Evolutionary conservation across 2,329 filamentous ascomycete genomes (phyloP), one percentile per base, ranked within the genome.

Genomic region (Drechmeria coniospora): DNA sequence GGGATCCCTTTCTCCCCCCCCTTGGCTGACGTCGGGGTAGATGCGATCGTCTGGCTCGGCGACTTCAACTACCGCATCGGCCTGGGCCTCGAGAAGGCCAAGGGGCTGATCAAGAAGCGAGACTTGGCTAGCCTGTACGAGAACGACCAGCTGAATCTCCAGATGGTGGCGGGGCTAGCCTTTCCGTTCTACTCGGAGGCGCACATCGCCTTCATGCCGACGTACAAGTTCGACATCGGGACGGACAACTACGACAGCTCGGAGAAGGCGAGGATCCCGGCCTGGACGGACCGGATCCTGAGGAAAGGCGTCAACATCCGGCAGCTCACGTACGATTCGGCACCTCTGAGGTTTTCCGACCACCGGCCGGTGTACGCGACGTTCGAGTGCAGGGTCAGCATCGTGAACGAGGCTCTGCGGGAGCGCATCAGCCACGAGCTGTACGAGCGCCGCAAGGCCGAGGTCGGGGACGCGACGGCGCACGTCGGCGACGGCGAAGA

Each of bases 1-100:
- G n/a, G n/a, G n/a, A n/a, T n/a, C n/a, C n/a, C n/a, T n/a, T n/a
- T n/a, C n/a, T n/a, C n/a, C n/a, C n/a, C n/a, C n/a, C n/a, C n/a
- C n/a, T n/a, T n/a, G n/a, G n/a, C n/a, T n/a, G n/a, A n/a, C n/a
- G n/a, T n/a, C n/a, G n/a, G n/a, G n/a, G n/a, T 24, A 66, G 71
- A 76, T 40, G 67, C 80, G 14, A 77, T 95, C 20, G 77, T 94
- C 29, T 98, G 90, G 87, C 67, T 94, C 23, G 90, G 90, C 5
- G 90, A 98, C 51, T 98, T 98, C 61, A 98, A 98, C 48, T 98
- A 98, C 53, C 78, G 90, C 12, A 92, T 98, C 42, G 87, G 86
- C 1, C 63, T 95, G 32, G 68, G 66, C 24, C 74, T 82, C 37
- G 83, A 93, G 21, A 74, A 67, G 33, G 81, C 83, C 6, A 76